Base-by-base conservation (phyloP, 305 asterid species). In the Plantago rigida region DNA sequence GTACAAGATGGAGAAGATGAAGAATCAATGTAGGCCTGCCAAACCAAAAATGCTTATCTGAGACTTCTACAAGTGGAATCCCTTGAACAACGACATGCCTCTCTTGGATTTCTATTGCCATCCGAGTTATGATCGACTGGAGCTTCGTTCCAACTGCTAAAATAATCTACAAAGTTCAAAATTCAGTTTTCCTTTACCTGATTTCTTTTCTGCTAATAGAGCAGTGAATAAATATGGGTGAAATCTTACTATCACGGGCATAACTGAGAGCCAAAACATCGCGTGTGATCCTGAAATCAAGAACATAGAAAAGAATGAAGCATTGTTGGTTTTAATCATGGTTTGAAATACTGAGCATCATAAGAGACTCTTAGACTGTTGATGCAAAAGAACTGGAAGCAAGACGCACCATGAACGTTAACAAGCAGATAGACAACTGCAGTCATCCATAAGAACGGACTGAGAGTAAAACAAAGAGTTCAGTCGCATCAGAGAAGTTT, bases 61-160 rank as follows among this genome's bases (percentile, higher is more conserved):
- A 82, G 70, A 86, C 88, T 81, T 86, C 87, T 13, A 86, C 96
- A n/a, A 88, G 86, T 6, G 96, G 96, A 52, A 88, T 88, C 60
- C 96, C 96, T 69, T 85, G 89, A 60, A 88, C 80, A 8, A 86
- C 96, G 1, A 95, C 90, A 53, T 88, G 96, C 51, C 80, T 84
- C 66, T 89, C 96, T 77, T 82, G 90, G 74, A 89, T 84, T 69
- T 89, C 95, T 45, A 89, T 68, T 39, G 96, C 94, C 96, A 89
- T 89, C 65, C 74, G 81, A 13, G 94, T 70, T 73, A 89, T 82
- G 79, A 89, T 84, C 46, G 94, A 81, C 70, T 89, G 97, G 45
- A 86, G 94, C 84, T 89, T 89, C 46, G 94, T 89, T 24, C 95
- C 95, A 36, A 84, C 86, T 71, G 94, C 82, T 77, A 89, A 77